Conservation (phyloP, 108 stramenopile genomes). For the Skeletonema marinoi region DNA sequence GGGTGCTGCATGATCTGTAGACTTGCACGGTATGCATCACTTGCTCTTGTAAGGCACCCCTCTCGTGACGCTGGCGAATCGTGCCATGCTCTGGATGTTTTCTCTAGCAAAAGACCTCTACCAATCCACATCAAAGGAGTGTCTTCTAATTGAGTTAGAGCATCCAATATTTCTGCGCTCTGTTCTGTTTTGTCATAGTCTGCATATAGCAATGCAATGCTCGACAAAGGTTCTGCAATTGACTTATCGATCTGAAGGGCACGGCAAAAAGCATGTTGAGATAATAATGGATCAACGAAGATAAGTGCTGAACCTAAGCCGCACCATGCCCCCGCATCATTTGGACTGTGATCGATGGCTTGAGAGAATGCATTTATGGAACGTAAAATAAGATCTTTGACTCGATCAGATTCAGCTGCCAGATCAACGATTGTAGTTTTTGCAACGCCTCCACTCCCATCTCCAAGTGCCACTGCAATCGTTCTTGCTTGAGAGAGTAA, state of each 20-base stretch:
- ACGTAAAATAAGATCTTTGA: constrained; percentile 23
- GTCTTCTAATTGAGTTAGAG: constrained; percentile 71
- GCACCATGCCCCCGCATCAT: constrained; percentile 66
- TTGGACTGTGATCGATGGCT: constrained; percentile 46
- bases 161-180: constrained; percentile 54
- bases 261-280: constrained; percentile 75
- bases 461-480: constrained; percentile 19
- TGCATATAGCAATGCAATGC: constrained; percentile 69
- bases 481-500: constrained; percentile 65
- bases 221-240: constrained; percentile 65
- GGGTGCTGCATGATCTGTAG: constrained; percentile 64
- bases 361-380: constrained; percentile 34
- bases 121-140: constrained; percentile 85
- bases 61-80: constrained; percentile 11
- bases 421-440: constrained; percentile 24
- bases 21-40: constrained; percentile 72
- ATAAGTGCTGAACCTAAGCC: constrained; percentile 67
- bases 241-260: constrained; percentile 62
- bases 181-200: constrained; percentile 29
- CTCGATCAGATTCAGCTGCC: constrained; percentile 27
- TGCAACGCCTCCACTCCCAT: constrained; percentile 29
- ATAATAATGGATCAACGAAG: constrained; percentile 52
- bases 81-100: constrained; percentile 38
- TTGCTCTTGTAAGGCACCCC: constrained; percentile 45
- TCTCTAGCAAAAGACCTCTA: constrained; percentile 68